Conservation (phyloP, 1,139 yeast species). For the Scheffersomyces lignicola region DNA sequence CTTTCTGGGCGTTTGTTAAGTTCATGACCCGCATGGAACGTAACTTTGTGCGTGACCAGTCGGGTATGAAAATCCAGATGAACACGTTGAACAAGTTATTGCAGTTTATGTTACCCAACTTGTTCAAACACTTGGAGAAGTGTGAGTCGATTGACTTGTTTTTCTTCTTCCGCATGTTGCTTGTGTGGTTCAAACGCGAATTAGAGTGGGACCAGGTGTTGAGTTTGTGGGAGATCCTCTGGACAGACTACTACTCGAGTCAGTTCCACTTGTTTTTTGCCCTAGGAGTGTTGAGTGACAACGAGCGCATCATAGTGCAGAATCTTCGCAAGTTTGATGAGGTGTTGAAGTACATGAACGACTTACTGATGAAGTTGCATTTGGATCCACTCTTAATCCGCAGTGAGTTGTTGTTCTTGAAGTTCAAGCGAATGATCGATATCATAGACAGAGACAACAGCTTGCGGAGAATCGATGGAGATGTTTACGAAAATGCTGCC, state of each 20-base stretch:
- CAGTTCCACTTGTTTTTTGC: conserved; percentile 89
- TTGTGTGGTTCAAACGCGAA: conserved; percentile 95
- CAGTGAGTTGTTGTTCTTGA: conserved; percentile 76
- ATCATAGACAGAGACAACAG: conserved; percentile 65
- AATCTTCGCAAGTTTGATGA: conserved; percentile 83
- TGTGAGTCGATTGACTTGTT: conserved; percentile 90
- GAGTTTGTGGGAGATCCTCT: conserved; percentile 84
- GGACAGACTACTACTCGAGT: conserved; percentile 83
- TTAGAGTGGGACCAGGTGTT: conserved; percentile 78
- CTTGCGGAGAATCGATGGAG: conserved; percentile 16
- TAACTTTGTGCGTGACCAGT: conserved; percentile 85
- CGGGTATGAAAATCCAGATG: conserved; percentile 92
- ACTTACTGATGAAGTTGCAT: conserved; percentile 73
- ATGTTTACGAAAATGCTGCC: conserved; percentile 14
- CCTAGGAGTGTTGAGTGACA: conserved; percentile 81
- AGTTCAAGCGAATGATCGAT: conserved; percentile 76
- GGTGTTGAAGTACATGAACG: conserved; percentile 89
- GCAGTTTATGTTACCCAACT: conserved; percentile 83
- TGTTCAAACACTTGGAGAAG: conserved; percentile 77
- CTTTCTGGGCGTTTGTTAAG: conserved; percentile 86
- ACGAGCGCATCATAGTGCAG: conserved; percentile 74
- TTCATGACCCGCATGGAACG: conserved; percentile 97
- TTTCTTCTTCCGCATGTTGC: conserved; percentile 90
- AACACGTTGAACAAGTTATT: conserved; percentile 76
- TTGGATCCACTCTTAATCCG: conserved; percentile 74